phyloP scores from a whole-genome alignment of 768 basidiomycete genomes.

The Lentinula aciculospora region DNA sequence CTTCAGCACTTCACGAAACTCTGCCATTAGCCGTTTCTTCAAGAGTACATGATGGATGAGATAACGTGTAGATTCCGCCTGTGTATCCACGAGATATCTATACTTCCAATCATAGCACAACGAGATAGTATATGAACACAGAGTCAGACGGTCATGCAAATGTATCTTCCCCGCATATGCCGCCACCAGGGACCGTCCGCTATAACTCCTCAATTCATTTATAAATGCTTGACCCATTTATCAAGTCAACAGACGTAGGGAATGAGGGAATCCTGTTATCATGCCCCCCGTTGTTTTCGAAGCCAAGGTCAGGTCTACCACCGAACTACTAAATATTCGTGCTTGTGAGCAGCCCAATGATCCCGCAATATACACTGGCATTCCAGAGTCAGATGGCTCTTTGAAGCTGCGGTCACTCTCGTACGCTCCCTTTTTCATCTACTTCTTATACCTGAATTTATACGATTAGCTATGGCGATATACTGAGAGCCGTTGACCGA shows the following conservation, averaged over 20 bases:
- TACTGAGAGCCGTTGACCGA: constrained; percentile 20
- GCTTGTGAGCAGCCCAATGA: constrained; percentile 16
- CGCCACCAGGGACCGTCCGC: too few species aligned
- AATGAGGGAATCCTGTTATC: neutral
- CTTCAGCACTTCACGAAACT: too few species aligned
- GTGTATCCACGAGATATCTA: too few species aligned
- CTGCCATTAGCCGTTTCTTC: too few species aligned
- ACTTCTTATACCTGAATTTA: neutral
- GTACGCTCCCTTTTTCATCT: constrained; percentile 2
- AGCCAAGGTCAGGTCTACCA: constrained; percentile 19
- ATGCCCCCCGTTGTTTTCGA: constrained; percentile 18
- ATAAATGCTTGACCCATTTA: too few species aligned
- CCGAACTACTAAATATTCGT: constrained; percentile 18
- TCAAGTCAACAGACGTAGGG: neutral
- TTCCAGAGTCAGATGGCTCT: constrained; percentile 9
- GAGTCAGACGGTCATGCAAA: too few species aligned
- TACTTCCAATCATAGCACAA: too few species aligned
- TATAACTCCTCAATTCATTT: too few species aligned
- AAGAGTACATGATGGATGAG: too few species aligned
- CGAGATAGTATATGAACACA: too few species aligned
- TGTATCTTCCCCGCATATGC: too few species aligned
- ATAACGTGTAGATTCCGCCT: too few species aligned
- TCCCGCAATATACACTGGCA: constrained; percentile 17
- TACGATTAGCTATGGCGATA: constrained; percentile 11
- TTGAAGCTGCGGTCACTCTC: constrained; percentile 13